Evolutionary conservation across 495 filamentous ascomycete genomes (phyloP), one percentile per base, ranked within the genome.

Genomic region (Hypomontagnella monticulosa): DNA sequence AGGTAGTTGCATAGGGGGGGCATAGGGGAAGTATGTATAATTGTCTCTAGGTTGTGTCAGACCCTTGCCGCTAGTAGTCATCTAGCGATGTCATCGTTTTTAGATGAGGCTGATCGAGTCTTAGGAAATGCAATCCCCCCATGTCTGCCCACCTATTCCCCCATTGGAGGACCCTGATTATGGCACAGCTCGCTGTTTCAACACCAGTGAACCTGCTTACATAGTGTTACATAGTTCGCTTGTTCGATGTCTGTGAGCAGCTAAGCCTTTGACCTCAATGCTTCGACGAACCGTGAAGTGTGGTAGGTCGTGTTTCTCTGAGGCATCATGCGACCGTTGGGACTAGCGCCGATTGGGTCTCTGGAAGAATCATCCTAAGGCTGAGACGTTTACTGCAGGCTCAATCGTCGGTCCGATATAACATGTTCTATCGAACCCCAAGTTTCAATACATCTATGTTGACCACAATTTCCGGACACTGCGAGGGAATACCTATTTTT

Each of bases 361-460:
- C 38, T 33, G 15, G 38, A 53, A 33, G 51, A 27, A 57, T 62
- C 57, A 23, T 44, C 52, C 50, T 44, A 52, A 40, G 44, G 20
- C 53, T 55, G 46, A 61, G 55, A 57, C 52, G 42, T 10, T 49
- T 51, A 33, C 52, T 61, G 32, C 33, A 55, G 41, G 30, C 27
- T 34, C 32, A 46, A 6, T 15, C 38, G 12, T 62, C 47, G 46
- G 47, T 36, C 64, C 50, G 47, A 62, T 41, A 30, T n/a, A 23
- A 33, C 0, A 4, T 48, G 9, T 32, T 67, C 37, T 57, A 67
- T 58, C 47, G 57, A 58, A 30, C n/a, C 30, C n/a, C n/a, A 41
- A 51, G 63, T 61, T 37, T 67, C 63, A 67, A 54, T 67, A 67
- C 57, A 49, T 57, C 19, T 48, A 16, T 23, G 30, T 50, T 4